Percentiles rank a stretch among this genome's conserved stretches.
Conservation (phyloP, 2,329 filamentous ascomycete genomes). For the Aspergillus novoparasiticus region DNA sequence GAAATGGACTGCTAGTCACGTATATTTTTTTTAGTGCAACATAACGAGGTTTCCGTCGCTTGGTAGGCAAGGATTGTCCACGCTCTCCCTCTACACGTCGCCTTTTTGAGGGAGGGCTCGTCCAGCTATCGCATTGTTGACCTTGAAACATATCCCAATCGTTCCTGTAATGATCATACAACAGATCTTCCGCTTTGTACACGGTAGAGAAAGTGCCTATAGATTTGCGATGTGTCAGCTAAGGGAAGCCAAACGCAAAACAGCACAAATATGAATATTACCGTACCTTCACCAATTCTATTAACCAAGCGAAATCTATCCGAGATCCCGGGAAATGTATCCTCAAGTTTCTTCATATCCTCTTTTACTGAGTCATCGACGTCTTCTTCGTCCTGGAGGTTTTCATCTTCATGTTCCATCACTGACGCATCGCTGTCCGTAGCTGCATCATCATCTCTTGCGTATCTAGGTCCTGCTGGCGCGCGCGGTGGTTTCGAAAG, state of each 20-base stretch:
- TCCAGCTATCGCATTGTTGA: constrained; percentile 66
- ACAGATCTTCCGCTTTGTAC: constrained; percentile 94
- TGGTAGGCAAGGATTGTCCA: constrained; percentile 32
- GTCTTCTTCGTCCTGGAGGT: constrained; percentile 36
- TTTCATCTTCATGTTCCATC: constrained; percentile 18
- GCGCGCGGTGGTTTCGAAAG: constrained; percentile 17
- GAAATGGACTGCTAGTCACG: constrained; percentile 89
- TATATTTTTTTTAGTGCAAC: constrained; percentile 99
- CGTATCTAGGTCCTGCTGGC: constrained; percentile 18
- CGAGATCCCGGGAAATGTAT: constrained; percentile 80
- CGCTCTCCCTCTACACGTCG: constrained; percentile 47
- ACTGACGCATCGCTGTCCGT: constrained; percentile 21
- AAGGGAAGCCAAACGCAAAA: not conserved
- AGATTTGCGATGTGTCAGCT: constrained; percentile 10
- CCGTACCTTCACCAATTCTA: constrained; percentile 87
- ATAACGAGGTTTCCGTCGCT: constrained; percentile 65
- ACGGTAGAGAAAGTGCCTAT: constrained; percentile 96
- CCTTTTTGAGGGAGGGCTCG: constrained; percentile 66
- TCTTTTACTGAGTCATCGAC: constrained; percentile 63
- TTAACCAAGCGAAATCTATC: constrained; percentile 89
- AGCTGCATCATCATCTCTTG: constrained; percentile 16
- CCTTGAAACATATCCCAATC: constrained; percentile 75
- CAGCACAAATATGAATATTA: not conserved
- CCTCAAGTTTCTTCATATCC: constrained; percentile 84
- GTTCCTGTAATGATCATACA: constrained; percentile 81